A percentile compares a stretch with the other conserved stretches of the same genome.
Conservation (phyloP, 1,284 basidiomycete genomes). For the Blastosporella zonata region DNA sequence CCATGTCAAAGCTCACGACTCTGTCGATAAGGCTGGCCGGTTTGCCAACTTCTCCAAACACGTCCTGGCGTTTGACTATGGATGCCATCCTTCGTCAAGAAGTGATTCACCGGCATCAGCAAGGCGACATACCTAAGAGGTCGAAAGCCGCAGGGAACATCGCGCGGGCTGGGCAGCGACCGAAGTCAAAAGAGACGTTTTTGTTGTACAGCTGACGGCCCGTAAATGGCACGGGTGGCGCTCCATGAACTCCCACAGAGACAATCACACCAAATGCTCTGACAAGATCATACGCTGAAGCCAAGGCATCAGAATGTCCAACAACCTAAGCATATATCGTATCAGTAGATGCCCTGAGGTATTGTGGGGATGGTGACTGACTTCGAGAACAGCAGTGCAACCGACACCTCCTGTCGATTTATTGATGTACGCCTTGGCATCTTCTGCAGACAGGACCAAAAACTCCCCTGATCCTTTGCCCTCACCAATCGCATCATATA, state of each 20-base stretch:
- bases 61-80: slow-evolving; percentile 57
- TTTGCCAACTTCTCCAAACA: slow-evolving; percentile 62
- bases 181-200: slow-evolving; percentile 80
- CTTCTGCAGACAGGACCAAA: slow-evolving; percentile 46
- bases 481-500: slow-evolving; percentile 49
- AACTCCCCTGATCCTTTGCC: slow-evolving; percentile 48
- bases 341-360: slow-evolving; percentile 1
- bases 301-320: slow-evolving; percentile 69
- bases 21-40: slow-evolving; percentile 61
- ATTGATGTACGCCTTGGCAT: slow-evolving; percentile 46
- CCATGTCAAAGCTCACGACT: slow-evolving; percentile 55
- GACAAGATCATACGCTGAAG: slow-evolving; percentile 74
- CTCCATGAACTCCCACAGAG: slow-evolving; percentile 75
- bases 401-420: slow-evolving; percentile 55
- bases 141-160: slow-evolving; percentile 76
- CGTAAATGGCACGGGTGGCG: slow-evolving; percentile 53
- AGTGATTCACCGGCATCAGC: background rate
- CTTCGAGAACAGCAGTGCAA: slow-evolving; percentile 68
- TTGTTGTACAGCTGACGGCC: slow-evolving; percentile 75
- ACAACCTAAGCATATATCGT: slow-evolving; percentile 59
- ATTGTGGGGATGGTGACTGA: slow-evolving; percentile 22
- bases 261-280: slow-evolving; percentile 79
- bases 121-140: slow-evolving; percentile 45
- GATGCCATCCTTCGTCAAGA: background rate
- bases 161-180: slow-evolving; percentile 81